Evolutionary conservation across 768 basidiomycete species (phyloP), one percentile per base, ranked within the genome.

Genomic region (Leccinum broughii): DNA sequence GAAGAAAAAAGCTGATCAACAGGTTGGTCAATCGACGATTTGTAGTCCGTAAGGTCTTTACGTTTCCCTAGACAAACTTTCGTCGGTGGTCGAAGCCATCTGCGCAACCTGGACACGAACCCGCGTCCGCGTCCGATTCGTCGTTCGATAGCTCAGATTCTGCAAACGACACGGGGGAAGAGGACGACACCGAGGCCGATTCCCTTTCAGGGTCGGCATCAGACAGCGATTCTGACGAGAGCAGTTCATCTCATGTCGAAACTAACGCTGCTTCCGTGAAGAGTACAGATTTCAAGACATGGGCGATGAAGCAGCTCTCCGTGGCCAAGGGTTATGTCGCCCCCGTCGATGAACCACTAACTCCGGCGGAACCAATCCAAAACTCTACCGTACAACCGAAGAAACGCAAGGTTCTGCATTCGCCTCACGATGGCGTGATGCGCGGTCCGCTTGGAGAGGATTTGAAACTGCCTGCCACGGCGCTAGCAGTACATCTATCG

Each of bases 131-230:
- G 30, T 80, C 83, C 4, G 84, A 84, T n/a, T 80, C 80, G 3
- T 89, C 86, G 3, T 91, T 88, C 64, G 88, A 91, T 70, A 92
- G 87, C 68, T 92, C 90, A 9, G 87, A 91, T 71, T 90, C 88
- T 35, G 85, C 79, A n/a, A 79, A 86, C 63, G 89, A 89, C 63
- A 71, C 77, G 9, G 71, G 68, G 26, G 70, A 71, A 9, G 73
- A 71, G 11, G 71, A 68, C 34, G 54, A 56, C 26, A 65, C 63
- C 20, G 57, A 62, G 15, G 60, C 62, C 6, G 70, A 66, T 22
- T 60, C 54, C 8, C 10, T 13, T 41, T 62, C 58, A 11, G 64
- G 20, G 24, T 62, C 56, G 0, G 54, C 66, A 26, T 73, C 68
- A 28, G 67, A 64, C 4, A 37, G 54, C 35, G 67, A 63, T 17